Base-by-base conservation (phyloP, 805 yeast genomes). In the Starmerella riodocensis region DNA sequence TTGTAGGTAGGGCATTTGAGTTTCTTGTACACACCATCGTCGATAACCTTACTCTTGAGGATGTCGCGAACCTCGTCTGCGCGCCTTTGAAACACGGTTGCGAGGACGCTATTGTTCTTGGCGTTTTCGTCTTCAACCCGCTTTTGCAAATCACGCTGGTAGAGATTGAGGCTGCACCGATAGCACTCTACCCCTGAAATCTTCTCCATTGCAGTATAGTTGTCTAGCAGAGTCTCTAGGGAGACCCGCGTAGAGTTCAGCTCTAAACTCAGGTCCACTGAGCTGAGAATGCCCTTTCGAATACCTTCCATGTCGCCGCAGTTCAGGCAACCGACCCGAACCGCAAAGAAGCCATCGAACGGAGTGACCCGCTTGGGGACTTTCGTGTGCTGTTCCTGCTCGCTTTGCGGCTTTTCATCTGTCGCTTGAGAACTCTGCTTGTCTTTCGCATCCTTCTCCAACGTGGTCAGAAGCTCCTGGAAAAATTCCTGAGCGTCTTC, bases 401-500 rank as follows among this genome's bases (percentile, higher is more conserved):
- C 41, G 6, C 25, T 21, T 12, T 8, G 29, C 12, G 20, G 16
- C 5, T 24, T 22, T 17, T 29, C 29, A 2, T 23, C 30, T 4
- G 29, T 27, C 9, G 26, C 16, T 14, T 21, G n/a, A 1, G 29
- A 12, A n/a, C 32, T 32, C 6, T 26, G 35, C 26, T 40, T 37
- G 11, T 37, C 45, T 36, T 55, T 51, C 29, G 44, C 42, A 16
- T 58, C 62, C 22, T 48, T 53, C 37, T 60, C 64, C 19, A 60
- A 41, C 7, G 55, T 52, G 14, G 44, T 42, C 33, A 60, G 44
- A 13, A 60, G 42, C 46, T 57, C 73, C 34, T 86, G 96, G 63
- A 86, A 86, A 53, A 86, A 86, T 57, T 86, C 97, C 59, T 86
- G 95, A 0, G 96, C 96, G 62, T 86, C 97, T 58, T 86, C 95